Conservation (phyloP, 225 moss, liverwort and hornwort species). For the Pseudoscleropodium purum region DNA sequence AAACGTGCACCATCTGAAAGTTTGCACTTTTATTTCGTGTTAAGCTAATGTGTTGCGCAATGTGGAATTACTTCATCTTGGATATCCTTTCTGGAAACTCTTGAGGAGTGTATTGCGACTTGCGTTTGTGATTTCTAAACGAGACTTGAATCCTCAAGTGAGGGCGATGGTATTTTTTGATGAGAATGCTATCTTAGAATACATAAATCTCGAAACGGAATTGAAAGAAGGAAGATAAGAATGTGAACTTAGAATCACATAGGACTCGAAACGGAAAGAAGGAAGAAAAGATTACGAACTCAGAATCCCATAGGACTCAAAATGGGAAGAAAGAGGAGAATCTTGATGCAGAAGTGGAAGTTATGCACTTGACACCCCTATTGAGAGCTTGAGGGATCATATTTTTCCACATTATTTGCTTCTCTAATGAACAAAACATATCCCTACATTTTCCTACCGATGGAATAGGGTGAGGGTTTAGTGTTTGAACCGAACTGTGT, state of each 20-base stretch:
- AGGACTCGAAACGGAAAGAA: not conserved
- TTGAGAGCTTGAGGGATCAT: not conserved
- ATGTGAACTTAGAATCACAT: not conserved
- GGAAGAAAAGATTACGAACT: not conserved
- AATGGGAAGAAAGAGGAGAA: not conserved
- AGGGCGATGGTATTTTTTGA: no score
- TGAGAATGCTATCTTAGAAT: not conserved
- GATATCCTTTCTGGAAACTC: not conserved
- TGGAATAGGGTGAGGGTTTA: not conserved
- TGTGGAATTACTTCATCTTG: not conserved
- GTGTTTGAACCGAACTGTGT: not conserved
- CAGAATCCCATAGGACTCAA: not conserved
- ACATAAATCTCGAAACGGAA: not conserved
- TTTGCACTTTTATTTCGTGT: not conserved
- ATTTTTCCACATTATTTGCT: not conserved
- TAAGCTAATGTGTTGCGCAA: not conserved
- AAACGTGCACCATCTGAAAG: not conserved
- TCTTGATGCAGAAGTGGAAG: not conserved
- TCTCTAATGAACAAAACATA: not conserved
- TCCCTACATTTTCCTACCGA: not conserved
- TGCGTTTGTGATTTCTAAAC: not conserved
- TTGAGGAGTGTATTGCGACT: not conserved
- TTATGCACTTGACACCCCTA: not conserved
- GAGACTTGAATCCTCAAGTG: not conserved
- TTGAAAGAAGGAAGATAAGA: not conserved